A percentile compares a stretch with the other conserved stretches of the same genome.
Evolutionary conservation across 192 early-diverging fungal genomes (phyloP).

Genomic region (Mortierella hygrophila): DNA sequence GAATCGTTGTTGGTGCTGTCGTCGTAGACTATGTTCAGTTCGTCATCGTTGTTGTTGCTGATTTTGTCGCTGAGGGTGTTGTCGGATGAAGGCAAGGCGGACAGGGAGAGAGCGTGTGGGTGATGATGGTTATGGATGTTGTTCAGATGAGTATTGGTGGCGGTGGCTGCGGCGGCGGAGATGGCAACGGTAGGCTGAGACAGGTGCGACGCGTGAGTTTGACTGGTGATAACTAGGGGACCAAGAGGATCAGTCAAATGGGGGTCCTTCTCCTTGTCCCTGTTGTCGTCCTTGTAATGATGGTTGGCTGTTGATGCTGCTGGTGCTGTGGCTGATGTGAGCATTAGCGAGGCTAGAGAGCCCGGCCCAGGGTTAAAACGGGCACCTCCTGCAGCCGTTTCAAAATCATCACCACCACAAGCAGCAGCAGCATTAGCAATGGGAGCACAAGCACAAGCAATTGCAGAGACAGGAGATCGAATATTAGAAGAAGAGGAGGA

Average conservation of each 20-base stretch:
- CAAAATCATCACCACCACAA: conserved; percentile 14
- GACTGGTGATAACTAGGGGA: neutral
- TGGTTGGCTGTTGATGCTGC: neutral
- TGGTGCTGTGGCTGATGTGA: neutral
- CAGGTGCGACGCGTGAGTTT: conserved; percentile 6
- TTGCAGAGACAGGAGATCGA: neutral
- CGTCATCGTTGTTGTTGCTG: neutral
- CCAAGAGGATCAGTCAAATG: neutral
- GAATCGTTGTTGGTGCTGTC: neutral
- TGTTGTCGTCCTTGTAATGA: neutral
- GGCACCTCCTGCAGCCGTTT: conserved; percentile 19
- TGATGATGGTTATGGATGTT: neutral
- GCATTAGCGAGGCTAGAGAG: conserved; percentile 5
- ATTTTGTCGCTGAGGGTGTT: neutral
- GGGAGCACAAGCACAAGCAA: too few species aligned
- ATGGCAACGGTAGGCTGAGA: neutral
- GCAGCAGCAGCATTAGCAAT: neutral
- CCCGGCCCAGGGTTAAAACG: conserved; percentile 4
- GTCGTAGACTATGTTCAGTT: neutral
- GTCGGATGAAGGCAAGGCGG: neutral
- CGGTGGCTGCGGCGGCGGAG: neutral
- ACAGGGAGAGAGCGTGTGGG: neutral
- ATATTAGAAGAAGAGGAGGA: neutral
- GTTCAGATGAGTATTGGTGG: neutral
- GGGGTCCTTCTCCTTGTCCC: neutral